Evolutionary conservation across 768 basidiomycete genomes (phyloP), one percentile per base, ranked within the genome.

Genomic region (Boletus rubroflammeus): DNA sequence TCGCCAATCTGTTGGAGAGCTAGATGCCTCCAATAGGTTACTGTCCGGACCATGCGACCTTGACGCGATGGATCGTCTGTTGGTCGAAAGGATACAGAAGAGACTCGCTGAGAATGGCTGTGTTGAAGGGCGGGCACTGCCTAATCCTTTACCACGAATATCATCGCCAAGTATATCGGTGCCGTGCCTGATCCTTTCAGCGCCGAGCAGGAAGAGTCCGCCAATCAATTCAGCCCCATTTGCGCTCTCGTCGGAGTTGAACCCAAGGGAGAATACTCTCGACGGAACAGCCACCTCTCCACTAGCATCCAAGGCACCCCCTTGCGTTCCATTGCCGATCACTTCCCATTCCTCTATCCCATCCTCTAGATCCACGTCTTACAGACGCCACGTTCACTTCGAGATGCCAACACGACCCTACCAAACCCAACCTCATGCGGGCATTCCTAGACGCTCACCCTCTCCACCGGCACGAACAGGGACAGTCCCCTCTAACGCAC

Each of bases 21-120:
- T 41, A 29, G 54, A 54, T 23, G 17, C 51, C 23, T 42, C 63
- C 23, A 25, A 55, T n/a, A 23, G 19, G 21, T 47, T 25, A 17
- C 13, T 14, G 17, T 50, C 54, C 31, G 54, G 51, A 43, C 47
- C 3, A 29, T 31, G 36, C 23, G 60, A 57, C 19, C 49, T 63
- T 29, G 62, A 61, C n/a, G 60, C 62, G 7, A 71, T 73, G 63
- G 75, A 76, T 48, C 62, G 50, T 32, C 28, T 66, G 38, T 63
- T 76, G 51, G 67, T 62, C 14, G 67, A 69, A 49, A 69, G 53
- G 41, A 68, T 76, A 42, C 68, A 67, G 61, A 61, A 58, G 34
- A 63, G 62, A 25, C 58, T 76, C 34, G 42, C 66, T 19, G 69
- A 69, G 9, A 63, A 67, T 50, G 73, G 75, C 10, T 70, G 67